A percentile compares a stretch with the other conserved stretches of the same genome.
Conservation (phyloP, 2,329 filamentous ascomycete species). For the Dothistroma pini region DNA sequence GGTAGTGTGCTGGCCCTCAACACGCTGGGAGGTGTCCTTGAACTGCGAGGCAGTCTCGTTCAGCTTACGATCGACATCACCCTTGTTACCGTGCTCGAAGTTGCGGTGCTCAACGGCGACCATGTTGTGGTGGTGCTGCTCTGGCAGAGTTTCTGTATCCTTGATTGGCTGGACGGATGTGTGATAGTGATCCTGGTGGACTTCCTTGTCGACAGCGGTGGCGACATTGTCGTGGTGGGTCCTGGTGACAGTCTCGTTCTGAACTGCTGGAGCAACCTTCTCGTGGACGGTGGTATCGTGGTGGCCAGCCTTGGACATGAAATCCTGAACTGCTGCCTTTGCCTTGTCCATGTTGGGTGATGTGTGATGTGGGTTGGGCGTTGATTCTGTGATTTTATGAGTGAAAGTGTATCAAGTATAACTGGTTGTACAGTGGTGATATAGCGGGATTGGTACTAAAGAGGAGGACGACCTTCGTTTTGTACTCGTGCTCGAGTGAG, state of each 20-base stretch:
- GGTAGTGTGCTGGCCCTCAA: constrained; percentile 49
- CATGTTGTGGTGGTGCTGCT: constrained; percentile 60
- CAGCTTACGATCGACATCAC: constrained; percentile 47
- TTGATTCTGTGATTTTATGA: constrained; percentile 4
- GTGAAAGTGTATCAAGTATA: constrained; percentile 5
- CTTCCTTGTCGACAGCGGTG: constrained; percentile 53
- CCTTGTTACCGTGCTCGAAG: constrained; percentile 58
- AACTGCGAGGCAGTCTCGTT: constrained; percentile 54
- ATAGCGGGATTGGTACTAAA: no score
- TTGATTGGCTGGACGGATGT: constrained; percentile 64
- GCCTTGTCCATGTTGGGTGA: constrained; percentile 58
- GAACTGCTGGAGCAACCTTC: constrained; percentile 57
- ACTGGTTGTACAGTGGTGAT: not conserved
- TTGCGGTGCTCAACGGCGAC: constrained; percentile 58
- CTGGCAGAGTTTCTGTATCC: constrained; percentile 55
- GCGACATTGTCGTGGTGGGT: constrained; percentile 51
- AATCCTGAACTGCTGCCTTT: constrained; percentile 58
- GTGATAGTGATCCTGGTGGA: constrained; percentile 71
- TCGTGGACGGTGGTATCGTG: constrained; percentile 68
- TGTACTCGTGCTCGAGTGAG: constrained; percentile 5
- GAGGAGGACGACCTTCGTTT: not conserved
- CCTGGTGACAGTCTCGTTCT: constrained; percentile 36
- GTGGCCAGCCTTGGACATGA: constrained; percentile 58
- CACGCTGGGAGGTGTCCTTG: constrained; percentile 47
- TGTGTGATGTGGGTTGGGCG: constrained; percentile 14